phyloP scores from a whole-genome alignment of 2,329 filamentous ascomycete genomes.

The Cladophialophora psammophila region DNA sequence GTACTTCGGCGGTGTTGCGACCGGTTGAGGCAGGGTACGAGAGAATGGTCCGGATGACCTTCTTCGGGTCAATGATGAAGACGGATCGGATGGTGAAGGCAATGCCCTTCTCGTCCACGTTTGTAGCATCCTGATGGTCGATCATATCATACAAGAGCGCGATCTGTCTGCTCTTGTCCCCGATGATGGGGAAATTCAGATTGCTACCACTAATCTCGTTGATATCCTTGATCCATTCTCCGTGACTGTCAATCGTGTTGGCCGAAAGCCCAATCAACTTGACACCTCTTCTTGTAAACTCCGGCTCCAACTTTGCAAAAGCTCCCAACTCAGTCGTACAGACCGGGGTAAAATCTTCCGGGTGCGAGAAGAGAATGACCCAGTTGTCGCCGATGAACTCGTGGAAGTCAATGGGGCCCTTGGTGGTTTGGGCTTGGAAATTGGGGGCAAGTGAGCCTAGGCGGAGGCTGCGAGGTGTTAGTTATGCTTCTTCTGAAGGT shows the following conservation, averaged over 20 bases:
- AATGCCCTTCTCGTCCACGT: conserved; percentile 55
- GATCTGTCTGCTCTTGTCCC: conserved; percentile 53
- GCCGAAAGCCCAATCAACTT: conserved; percentile 68
- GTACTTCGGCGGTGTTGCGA: conserved; percentile 64
- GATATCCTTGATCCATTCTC: conserved; percentile 63
- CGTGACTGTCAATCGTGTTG: conserved; percentile 64
- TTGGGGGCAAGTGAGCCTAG: conserved; percentile 72
- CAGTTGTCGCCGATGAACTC: conserved; percentile 74
- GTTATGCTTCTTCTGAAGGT: not conserved
- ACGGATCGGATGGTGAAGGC: conserved; percentile 71
- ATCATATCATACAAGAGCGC: conserved; percentile 53
- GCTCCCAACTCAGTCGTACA: conserved; percentile 69
- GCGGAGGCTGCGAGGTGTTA: conserved; percentile 58
- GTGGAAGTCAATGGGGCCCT: conserved; percentile 73
- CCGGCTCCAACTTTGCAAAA: conserved; percentile 69
- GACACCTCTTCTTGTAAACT: conserved; percentile 67
- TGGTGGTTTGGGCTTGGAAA: conserved; percentile 73
- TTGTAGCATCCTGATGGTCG: conserved; percentile 51
- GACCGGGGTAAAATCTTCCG: conserved; percentile 49
- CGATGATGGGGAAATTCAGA: conserved; percentile 55
- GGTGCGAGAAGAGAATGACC: conserved; percentile 74
- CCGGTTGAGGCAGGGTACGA: conserved; percentile 69
- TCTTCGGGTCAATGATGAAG: conserved; percentile 71
- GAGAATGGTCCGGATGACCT: conserved; percentile 68
- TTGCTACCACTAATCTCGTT: conserved; percentile 49